Evolutionary conservation across 768 basidiomycete species (phyloP).

Genomic region (Boletus sp.): DNA sequence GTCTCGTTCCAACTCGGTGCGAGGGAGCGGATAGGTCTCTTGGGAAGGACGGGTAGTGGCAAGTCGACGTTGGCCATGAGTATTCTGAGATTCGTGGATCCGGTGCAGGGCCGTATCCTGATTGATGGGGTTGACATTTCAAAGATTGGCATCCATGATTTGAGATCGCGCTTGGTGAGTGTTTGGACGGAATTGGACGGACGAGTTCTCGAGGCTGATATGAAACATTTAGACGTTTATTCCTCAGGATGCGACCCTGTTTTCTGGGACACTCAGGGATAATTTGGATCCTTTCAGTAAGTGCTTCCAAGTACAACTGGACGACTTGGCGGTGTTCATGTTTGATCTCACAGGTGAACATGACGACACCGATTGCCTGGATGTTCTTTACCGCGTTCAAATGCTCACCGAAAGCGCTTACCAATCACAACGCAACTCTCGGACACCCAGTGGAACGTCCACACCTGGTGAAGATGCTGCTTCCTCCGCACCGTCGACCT

Average conservation of each 20-base stretch:
- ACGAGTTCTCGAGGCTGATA: not conserved
- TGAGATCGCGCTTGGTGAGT: conserved; percentile 70
- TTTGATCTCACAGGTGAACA: conserved; percentile 54
- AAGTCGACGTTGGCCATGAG: conserved; percentile 88
- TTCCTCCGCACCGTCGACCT: conserved; percentile 41
- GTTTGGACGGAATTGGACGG: conserved; percentile 1
- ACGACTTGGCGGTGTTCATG: not conserved
- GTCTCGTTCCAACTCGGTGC: conserved; percentile 72
- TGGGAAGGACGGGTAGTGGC: conserved; percentile 82
- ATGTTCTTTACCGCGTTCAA: conserved; percentile 80
- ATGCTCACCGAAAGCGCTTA: conserved; percentile 56
- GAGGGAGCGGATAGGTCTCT: conserved; percentile 72
- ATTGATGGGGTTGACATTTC: conserved; percentile 90
- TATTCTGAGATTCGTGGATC: conserved; percentile 82
- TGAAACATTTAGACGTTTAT: conserved; percentile 63
- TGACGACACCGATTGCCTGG: conserved; percentile 73
- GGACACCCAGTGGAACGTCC: conserved; percentile 42
- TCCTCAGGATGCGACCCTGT: conserved; percentile 73
- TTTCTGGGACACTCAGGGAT: conserved; percentile 76
- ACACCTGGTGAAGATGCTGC: conserved; percentile 43
- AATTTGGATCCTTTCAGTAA: conserved; percentile 72
- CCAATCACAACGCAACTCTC: conserved; percentile 51
- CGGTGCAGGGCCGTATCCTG: conserved; percentile 67
- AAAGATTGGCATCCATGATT: conserved; percentile 78
- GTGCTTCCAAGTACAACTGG: not conserved